phyloP scores from a whole-genome alignment of 192 early-diverging fungal species.

The Endogone sp. region DNA sequence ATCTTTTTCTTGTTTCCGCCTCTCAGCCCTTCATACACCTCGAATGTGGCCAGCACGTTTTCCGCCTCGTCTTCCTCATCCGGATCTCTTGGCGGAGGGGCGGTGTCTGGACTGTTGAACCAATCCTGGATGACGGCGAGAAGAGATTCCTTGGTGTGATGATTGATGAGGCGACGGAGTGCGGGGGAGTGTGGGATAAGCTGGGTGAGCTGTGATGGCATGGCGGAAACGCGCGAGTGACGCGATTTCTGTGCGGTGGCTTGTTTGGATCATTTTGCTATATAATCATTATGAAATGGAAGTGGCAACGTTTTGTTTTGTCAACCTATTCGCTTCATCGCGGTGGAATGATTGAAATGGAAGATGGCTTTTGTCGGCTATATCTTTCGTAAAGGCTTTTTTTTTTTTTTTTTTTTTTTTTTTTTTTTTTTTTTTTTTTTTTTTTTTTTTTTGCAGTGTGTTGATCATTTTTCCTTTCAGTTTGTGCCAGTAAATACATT shows the following conservation, averaged over 20 bases:
- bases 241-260: background rate
- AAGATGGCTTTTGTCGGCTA: too few species aligned
- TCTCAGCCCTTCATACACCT: background rate
- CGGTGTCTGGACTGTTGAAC: conserved; percentile 19
- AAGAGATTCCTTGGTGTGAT: conserved; percentile 33
- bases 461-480: too few species aligned
- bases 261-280: too few species aligned
- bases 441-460: too few species aligned
- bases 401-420: too few species aligned
- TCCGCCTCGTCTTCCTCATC: conserved; percentile 13
- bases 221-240: background rate
- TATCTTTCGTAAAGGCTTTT: too few species aligned
- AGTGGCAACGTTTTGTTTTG: too few species aligned
- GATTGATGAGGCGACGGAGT: conserved; percentile 29
- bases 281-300: too few species aligned
- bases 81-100: conserved; percentile 5
- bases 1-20: conserved; percentile 9
- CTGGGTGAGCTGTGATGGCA: background rate
- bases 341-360: too few species aligned
- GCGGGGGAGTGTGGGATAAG: background rate
- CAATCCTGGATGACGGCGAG: conserved; percentile 26
- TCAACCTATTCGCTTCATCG: too few species aligned
- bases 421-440: too few species aligned
- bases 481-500: too few species aligned
- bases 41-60: background rate